Evolutionary conservation across 2,329 filamentous ascomycete species (phyloP), one percentile per base, ranked within the genome.

Genomic region (Diaporthe vaccinii): DNA sequence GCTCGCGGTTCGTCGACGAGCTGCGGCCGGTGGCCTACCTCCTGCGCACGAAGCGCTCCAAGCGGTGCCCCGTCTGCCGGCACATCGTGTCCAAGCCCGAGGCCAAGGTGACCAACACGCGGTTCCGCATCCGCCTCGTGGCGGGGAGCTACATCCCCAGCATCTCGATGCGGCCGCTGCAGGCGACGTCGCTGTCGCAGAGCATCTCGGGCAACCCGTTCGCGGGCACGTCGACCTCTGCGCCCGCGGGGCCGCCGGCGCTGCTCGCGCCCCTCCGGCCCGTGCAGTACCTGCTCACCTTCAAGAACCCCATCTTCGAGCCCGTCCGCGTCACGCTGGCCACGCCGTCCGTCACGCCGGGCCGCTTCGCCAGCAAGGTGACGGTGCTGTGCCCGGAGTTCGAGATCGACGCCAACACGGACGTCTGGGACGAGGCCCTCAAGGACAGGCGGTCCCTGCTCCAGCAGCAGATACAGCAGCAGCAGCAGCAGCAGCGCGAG

Each of bases 31-130:
- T 96, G 20, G 93, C 96, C 0, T 93, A 94, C 22, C 89, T 97
- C 2, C 91, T 99, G 20, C 93, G 95, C 74, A 98, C 96, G 0
- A 98, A 98, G 82, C 93, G 96, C 51, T 95, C 95, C 28, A 98
- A 98, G 85, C 94, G 97, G 61, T 99, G 97, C 84, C 93, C 95
- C 69, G 90, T 93, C 15, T 99, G 97, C 85, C 93, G 97, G 17
- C 96, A 98, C 85, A 98, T 98, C 82, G 93, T 99, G 79, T 94
- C 95, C 76, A 97, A 98, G 83, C 97, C 96, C 20, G 97, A 99
- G 84, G 91, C 93, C 75, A 99, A 98, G 84, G 93, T 98, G 44
- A 91, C 92, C 62, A 96, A 94, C 71, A 97, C 94, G 9, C 93
- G 96, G 41, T 98, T 97, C 89, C 94, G 96, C 80, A 98, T 99